Conservation (phyloP, 2,329 filamentous ascomycete genomes). For the Aspergillus pseudotamarii region DNA sequence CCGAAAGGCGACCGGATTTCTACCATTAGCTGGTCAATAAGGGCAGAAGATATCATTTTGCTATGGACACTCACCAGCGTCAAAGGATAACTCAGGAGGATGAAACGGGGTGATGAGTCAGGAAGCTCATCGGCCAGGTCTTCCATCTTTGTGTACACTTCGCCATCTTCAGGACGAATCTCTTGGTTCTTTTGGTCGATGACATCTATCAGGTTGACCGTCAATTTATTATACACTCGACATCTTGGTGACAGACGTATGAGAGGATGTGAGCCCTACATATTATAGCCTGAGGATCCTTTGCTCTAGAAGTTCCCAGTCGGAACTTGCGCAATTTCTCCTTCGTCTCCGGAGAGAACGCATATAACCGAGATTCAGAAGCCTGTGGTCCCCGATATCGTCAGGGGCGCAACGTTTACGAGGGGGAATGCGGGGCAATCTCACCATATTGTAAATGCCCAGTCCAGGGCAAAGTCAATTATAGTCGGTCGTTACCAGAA, state of each 20-base stretch:
- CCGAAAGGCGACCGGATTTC: slow-evolving; percentile 79
- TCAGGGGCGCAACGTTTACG: not conserved
- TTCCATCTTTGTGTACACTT: slow-evolving; percentile 79
- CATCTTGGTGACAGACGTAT: not conserved
- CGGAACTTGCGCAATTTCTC: slow-evolving; percentile 93
- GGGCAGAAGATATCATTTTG: not conserved
- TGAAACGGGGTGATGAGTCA: slow-evolving; percentile 85
- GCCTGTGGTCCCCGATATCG: slow-evolving; percentile 35
- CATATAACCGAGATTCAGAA: slow-evolving; percentile 84
- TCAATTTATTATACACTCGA: slow-evolving; percentile 17
- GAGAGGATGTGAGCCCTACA: slow-evolving; percentile 63
- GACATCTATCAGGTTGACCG: slow-evolving; percentile 61
- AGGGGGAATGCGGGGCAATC: slow-evolving; percentile 20
- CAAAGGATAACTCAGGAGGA: slow-evolving; percentile 87
- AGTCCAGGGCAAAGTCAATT: not conserved
- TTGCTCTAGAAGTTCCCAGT: slow-evolving; percentile 82
- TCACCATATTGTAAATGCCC: slow-evolving; percentile 20
- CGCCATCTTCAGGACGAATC: slow-evolving; percentile 79
- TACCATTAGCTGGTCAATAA: slow-evolving; percentile 37
- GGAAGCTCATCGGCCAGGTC: slow-evolving; percentile 87
- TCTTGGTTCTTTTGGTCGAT: slow-evolving; percentile 91
- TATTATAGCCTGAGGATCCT: slow-evolving; percentile 85
- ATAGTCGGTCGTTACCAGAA: not conserved
- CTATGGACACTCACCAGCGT: slow-evolving; percentile 65
- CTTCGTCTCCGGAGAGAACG: slow-evolving; percentile 87